phyloP scores from a whole-genome alignment of 129 eudicot species.

The Centella asiatica region DNA sequence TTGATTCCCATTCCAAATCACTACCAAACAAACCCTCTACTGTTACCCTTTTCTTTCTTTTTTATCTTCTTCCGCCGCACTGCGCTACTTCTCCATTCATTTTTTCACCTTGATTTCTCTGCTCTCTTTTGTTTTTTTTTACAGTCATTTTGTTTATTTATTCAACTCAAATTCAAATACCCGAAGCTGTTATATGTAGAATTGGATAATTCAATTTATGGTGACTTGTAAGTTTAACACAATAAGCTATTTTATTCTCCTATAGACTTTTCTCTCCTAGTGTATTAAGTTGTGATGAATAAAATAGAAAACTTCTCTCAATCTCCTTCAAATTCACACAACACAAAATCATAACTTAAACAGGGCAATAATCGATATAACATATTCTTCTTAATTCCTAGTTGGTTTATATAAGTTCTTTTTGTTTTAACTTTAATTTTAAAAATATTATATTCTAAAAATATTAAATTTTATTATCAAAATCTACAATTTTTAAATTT shows the following conservation, averaged over 20 bases:
- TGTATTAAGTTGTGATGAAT: too few relatives aligned
- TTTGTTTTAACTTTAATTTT: too few relatives aligned
- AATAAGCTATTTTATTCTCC: too few relatives aligned
- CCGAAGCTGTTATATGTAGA: background rate
- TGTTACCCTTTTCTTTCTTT: conserved; percentile 23
- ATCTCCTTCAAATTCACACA: conserved; percentile 6
- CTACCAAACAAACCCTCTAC: conserved; percentile 45
- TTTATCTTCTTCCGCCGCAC: conserved; percentile 49
- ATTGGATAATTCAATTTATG: background rate
- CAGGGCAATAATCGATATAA: conserved; percentile 1
- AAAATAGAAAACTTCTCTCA: too few relatives aligned
- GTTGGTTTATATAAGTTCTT: too few relatives aligned
- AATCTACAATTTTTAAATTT: too few relatives aligned
- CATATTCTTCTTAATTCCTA: background rate
- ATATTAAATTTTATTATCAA: too few relatives aligned
- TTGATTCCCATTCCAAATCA: conserved; percentile 69
- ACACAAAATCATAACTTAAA: background rate
- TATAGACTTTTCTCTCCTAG: too few relatives aligned
- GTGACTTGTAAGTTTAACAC: too few relatives aligned
- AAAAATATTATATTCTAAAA: too few relatives aligned
- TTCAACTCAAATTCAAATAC: background rate
- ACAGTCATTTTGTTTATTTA: background rate
- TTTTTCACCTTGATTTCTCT: conserved; percentile 15
- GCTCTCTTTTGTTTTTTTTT: background rate
- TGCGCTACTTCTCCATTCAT: background rate